phyloP scores from a whole-genome alignment of 345 rosid genomes.

The Populus tremula region DNA sequence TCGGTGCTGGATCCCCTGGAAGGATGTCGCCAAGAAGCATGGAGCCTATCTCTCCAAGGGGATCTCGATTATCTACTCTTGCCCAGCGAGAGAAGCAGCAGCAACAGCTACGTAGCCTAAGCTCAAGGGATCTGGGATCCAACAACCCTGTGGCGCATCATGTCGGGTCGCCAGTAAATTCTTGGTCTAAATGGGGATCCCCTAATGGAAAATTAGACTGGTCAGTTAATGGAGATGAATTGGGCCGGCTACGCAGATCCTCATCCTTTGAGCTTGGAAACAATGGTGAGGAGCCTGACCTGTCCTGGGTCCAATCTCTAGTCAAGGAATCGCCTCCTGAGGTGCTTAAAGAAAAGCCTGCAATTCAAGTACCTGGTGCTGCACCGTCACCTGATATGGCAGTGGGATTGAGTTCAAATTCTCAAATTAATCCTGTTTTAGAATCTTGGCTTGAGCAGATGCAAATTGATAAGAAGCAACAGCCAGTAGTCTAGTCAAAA shows the following conservation, averaged over 20 bases:
- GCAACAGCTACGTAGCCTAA: constrained; percentile 39
- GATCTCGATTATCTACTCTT: constrained; percentile 38
- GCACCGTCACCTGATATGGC: constrained; percentile 32
- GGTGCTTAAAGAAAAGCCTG: constrained; percentile 30
- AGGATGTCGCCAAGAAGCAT: constrained; percentile 81
- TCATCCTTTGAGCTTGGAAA: constrained; percentile 31
- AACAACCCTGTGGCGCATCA: constrained; percentile 18
- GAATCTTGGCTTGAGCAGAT: constrained; percentile 76
- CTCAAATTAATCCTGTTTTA: constrained; percentile 31
- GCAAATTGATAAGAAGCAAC: constrained; percentile 60
- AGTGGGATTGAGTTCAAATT: constrained; percentile 31
- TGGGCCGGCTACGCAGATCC: constrained; percentile 27
- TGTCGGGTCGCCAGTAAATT: constrained; percentile 5
- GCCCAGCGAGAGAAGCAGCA: constrained; percentile 58
- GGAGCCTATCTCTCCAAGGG: constrained; percentile 59
- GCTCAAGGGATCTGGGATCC: constrained; percentile 50
- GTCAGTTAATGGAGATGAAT: constrained; percentile 42
- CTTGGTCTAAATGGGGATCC: constrained; percentile 79
- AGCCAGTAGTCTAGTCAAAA: constrained; percentile 37
- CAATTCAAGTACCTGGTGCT: constrained; percentile 25
- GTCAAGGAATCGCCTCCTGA: constrained; percentile 54
- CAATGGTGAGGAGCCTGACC: constrained; percentile 42
- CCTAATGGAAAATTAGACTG: constrained; percentile 57
- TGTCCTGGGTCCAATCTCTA: constrained; percentile 48
- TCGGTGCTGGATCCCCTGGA: constrained; percentile 59